Evolutionary conservation across 352 stramenopile genomes (phyloP), one percentile per base, ranked within the genome.

Genomic region (Pythium myriotylum): DNA sequence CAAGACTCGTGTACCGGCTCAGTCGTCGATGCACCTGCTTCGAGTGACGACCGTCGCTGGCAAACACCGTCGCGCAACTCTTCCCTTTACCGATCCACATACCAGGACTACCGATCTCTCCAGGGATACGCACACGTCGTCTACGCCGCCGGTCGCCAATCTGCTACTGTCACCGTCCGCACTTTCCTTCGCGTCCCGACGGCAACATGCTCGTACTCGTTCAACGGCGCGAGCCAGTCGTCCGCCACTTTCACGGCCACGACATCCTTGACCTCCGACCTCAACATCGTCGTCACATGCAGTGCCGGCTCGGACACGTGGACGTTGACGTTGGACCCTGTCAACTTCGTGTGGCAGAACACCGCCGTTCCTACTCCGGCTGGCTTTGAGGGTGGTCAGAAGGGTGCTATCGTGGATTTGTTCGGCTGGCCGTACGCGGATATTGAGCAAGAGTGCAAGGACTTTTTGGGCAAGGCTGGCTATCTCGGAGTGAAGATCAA

Each of bases 401-500:
- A 78, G 9, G 80, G 79, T 10, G 80, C 80, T 3, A 79, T 88
- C 57, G 79, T 88, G 4, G 80, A 89, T 40, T 41, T 89, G 10
- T 89, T 89, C 32, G 80, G 79, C 3, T 88, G 79, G 80, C 76
- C 80, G 20, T 85, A 85, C 49, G 58, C 60, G 14, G 80, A 86
- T 47, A 85, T 88, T 24, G 79, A 77, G 26, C 41, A 71, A n/a
- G 80, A 89, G 49, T 89, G 79, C 52, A 41, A 62, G 10, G 67
- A 79, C 35, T 86, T 86, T 39, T 46, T 89, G n/a, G 76, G 75
- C 26, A 86, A 86, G 29, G 76, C 78, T 6, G 76, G 80, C 1
- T 89, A 89, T 64, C 70, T 89, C 57, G 79, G 80, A 2, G 74
- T 88, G 19, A 89, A 89, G 74, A 79, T 89, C 52, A 84, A 74